These are phyloP conservation scores for Westerdykella ornata DNA, from an alignment of 2,329 filamentous ascomycete genomes.

Conservation along the genomic window DNA sequence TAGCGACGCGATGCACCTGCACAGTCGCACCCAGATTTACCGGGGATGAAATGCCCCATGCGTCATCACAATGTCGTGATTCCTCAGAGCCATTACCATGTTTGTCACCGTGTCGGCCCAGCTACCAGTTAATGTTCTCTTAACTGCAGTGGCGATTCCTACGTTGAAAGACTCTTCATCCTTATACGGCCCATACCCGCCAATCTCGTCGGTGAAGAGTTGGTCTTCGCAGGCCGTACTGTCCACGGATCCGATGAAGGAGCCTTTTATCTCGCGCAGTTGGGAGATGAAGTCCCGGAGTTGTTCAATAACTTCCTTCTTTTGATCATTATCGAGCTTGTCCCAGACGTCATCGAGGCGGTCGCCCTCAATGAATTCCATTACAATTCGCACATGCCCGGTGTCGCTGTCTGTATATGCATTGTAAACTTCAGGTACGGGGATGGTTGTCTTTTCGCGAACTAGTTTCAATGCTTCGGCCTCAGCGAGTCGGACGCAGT, in stretches of 20 bases:
- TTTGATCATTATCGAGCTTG: constrained; percentile 3
- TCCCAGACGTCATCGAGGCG: constrained; percentile 9
- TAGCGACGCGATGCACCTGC: no score
- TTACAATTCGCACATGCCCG: constrained; percentile 11
- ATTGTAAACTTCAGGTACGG: no score
- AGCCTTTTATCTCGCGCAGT: constrained; percentile 7
- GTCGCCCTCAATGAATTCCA: constrained; percentile 14
- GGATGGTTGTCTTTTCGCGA: no score
- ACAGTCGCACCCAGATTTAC: no score
- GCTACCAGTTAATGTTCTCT: no score
- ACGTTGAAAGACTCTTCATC: constrained; percentile 7
- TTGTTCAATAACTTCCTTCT: constrained; percentile 6
- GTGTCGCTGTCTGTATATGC: constrained; percentile 6
- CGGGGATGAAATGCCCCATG: no score
- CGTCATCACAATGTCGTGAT: no score
- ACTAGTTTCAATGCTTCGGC: no score
- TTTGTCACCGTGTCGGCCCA: no score
- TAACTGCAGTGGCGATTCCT: constrained; percentile 7
- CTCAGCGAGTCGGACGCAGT: no score
- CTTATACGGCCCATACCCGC: constrained; percentile 10
- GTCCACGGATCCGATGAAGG: constrained; percentile 11
- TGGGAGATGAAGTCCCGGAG: constrained; percentile 8
- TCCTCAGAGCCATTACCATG: no score
- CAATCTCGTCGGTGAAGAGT: constrained; percentile 8
- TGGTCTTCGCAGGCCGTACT: constrained; percentile 9